Percentiles rank a stretch among this genome's conserved stretches.
phyloP scores from a whole-genome alignment of 805 yeast genomes.

The Pichia cabralensis region DNA sequence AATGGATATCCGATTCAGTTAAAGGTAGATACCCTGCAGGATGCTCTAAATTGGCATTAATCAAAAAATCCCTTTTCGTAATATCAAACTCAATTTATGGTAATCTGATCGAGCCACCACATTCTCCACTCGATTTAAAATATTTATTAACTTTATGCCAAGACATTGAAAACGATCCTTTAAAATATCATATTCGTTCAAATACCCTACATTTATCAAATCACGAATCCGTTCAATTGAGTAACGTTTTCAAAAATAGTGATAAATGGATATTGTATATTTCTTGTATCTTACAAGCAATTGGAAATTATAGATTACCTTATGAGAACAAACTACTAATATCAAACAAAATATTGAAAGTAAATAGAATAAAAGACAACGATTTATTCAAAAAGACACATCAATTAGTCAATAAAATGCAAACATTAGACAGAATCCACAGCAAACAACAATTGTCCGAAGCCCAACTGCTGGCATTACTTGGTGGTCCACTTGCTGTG shows the following conservation, averaged over 20 bases:
- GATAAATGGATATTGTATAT: constrained; percentile 12
- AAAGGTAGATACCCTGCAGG: constrained; percentile 44
- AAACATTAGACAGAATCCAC: constrained; percentile 3
- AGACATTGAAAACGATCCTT: constrained; percentile 37
- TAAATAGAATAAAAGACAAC: constrained; percentile 9
- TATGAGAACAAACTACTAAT: constrained; percentile 9
- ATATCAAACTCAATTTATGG: constrained; percentile 30
- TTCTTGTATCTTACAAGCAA: constrained; percentile 16
- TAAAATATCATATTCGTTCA: constrained; percentile 37
- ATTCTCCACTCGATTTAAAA: constrained; percentile 14
- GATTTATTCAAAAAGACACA: constrained; percentile 5
- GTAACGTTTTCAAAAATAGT: constrained; percentile 10
- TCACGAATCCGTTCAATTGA: constrained; percentile 10
- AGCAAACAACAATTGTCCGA: too few relatives aligned
- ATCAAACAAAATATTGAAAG: constrained; percentile 17
- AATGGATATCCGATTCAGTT: constrained; percentile 30
- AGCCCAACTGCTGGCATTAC: constrained; percentile 2
- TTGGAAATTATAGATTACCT: constrained; percentile 11
- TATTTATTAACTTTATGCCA: constrained; percentile 33
- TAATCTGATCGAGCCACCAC: constrained; percentile 29
- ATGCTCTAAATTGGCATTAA: constrained; percentile 35
- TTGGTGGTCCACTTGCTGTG: constrained; percentile 13
- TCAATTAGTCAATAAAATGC: constrained; percentile 5
- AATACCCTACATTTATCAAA: constrained; percentile 13
- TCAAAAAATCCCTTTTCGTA: constrained; percentile 29